Evolutionary conservation across 306 rosid species (phyloP).

Genomic region (Prinsepia uniflora): DNA sequence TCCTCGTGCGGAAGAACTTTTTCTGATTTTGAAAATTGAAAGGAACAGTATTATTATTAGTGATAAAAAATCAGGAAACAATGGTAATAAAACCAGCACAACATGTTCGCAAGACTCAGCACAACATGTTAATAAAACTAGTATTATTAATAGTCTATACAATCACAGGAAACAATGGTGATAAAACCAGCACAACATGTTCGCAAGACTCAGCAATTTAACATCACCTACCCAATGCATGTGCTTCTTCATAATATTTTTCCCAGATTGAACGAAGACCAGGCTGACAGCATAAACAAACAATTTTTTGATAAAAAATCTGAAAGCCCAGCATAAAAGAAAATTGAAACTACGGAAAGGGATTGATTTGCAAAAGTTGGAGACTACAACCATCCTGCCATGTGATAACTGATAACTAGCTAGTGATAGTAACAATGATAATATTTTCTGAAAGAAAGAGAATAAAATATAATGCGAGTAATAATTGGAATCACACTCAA

Average conservation of each 20-base stretch:
- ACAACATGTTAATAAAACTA: background rate
- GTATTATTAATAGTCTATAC: background rate
- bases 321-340: slow-evolving; percentile 10
- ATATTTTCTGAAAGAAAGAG: background rate
- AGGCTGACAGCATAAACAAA: slow-evolving; percentile 43
- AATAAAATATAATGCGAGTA: background rate
- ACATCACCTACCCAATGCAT: slow-evolving; percentile 58
- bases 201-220: slow-evolving; percentile 21
- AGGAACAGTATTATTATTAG: slow-evolving; percentile 21
- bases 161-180: slow-evolving; percentile 16
- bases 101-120: slow-evolving; percentile 13
- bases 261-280: slow-evolving; percentile 99
- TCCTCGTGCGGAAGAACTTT: slow-evolving; percentile 95
- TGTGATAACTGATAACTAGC: background rate
- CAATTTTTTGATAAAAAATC: slow-evolving; percentile 21
- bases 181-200: slow-evolving; percentile 16
- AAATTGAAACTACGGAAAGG: background rate
- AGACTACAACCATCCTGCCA: background rate
- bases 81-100: slow-evolving; percentile 21
- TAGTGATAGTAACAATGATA: background rate
- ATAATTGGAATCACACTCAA: background rate
- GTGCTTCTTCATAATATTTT: slow-evolving; percentile 74
- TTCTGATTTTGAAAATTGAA: slow-evolving; percentile 48
- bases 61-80: background rate
- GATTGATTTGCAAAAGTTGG: background rate